Conservation (phyloP, 1,284 basidiomycete species). For the Leccinum cinnamomeum region DNA sequence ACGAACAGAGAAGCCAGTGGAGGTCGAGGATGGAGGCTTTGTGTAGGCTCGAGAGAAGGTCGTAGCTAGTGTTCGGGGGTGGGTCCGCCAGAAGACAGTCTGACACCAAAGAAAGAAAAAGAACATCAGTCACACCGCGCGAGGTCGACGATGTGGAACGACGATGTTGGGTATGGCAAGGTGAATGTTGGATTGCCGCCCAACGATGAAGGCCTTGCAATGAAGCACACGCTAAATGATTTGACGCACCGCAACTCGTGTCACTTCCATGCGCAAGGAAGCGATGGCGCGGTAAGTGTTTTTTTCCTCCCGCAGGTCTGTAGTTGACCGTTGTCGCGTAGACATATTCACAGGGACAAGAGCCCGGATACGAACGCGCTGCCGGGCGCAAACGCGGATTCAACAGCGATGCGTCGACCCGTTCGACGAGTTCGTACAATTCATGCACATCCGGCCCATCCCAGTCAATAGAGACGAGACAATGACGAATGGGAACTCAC, state of each 20-base stretch:
- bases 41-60: constrained; percentile 67
- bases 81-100: constrained; percentile 77
- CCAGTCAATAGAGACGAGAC: background rate
- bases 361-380: background rate
- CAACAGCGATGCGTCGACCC: constrained; percentile 22
- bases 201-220: background rate
- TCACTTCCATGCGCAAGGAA: background rate
- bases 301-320: background rate
- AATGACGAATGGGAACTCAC: constrained; percentile 36
- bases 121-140: background rate
- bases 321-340: background rate
- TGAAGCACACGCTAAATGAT: background rate
- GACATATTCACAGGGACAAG: constrained; percentile 9
- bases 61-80: constrained; percentile 82
- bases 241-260: background rate
- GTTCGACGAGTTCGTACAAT: constrained; percentile 20
- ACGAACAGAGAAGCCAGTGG: constrained; percentile 75
- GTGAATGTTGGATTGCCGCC: background rate
- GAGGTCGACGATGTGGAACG: background rate
- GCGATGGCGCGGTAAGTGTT: constrained; percentile 12
- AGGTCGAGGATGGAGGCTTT: constrained; percentile 81
- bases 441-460: constrained; percentile 27
- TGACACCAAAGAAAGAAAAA: background rate
- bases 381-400: constrained; percentile 14
- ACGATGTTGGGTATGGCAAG: background rate